phyloP scores from a whole-genome alignment of 331 rosid genomes.

The Malus hybrid region DNA sequence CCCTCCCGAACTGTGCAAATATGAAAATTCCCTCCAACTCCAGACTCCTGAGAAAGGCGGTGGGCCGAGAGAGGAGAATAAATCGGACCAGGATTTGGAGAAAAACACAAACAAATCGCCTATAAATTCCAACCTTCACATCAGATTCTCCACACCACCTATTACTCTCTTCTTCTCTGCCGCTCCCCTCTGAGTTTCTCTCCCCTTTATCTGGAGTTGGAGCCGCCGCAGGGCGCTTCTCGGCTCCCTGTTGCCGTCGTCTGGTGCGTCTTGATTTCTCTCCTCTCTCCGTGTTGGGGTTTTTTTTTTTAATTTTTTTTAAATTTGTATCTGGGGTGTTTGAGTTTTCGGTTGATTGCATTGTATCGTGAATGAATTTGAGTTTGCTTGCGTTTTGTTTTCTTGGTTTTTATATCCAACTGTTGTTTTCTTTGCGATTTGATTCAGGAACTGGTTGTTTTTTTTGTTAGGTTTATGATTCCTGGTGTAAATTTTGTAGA shows the following conservation, averaged over 20 bases:
- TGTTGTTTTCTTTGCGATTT: background rate
- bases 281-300: background rate
- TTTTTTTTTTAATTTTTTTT: background rate
- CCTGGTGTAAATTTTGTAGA: background rate
- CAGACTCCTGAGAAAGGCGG: background rate
- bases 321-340: background rate
- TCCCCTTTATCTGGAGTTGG: background rate
- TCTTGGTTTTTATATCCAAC: background rate
- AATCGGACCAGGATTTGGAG: background rate
- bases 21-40: constrained; percentile 1
- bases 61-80: background rate
- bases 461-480: background rate
- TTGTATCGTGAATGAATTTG: background rate
- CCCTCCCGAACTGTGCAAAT: background rate
- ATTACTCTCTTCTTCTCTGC: background rate
- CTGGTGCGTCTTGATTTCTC: background rate
- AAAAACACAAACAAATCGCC: background rate
- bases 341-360: background rate
- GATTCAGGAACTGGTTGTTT: background rate
- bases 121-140: background rate
- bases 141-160: background rate
- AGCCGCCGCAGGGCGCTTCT: background rate
- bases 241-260: background rate
- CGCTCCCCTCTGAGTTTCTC: background rate
- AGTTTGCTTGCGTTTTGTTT: background rate